Conservation (phyloP, 371 early-diverging fungal species). For the Rhizopus delemar region DNA sequence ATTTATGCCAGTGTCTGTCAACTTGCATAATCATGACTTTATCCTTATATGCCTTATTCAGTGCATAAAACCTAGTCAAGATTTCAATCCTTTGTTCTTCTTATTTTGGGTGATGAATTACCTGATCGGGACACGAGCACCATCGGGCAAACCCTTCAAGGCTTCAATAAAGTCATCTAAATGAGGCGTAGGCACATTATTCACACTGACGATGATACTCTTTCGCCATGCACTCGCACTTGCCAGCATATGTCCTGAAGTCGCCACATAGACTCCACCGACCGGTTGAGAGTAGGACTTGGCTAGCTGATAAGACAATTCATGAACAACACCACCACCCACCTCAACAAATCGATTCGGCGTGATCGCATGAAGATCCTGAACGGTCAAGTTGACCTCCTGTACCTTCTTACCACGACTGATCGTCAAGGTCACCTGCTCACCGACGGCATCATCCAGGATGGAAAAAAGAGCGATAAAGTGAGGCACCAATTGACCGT, state of each 20-base stretch:
- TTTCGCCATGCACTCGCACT: slow-evolving; percentile 67
- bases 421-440: slow-evolving; percentile 59
- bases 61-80: slow-evolving; percentile 61
- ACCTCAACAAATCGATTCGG: slow-evolving; percentile 79
- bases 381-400: slow-evolving; percentile 57
- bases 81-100: neutral
- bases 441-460: slow-evolving; percentile 70
- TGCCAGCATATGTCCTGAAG: slow-evolving; percentile 72
- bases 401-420: slow-evolving; percentile 69
- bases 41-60: slow-evolving; percentile 68
- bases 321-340: slow-evolving; percentile 85
- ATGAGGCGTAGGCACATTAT: slow-evolving; percentile 73
- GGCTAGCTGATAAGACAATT: slow-evolving; percentile 87
- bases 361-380: slow-evolving; percentile 80
- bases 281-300: slow-evolving; percentile 72
- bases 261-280: slow-evolving; percentile 83
- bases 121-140: slow-evolving; percentile 78
- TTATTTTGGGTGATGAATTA: neutral
- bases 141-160: slow-evolving; percentile 69
- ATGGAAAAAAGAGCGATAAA: slow-evolving; percentile 71
- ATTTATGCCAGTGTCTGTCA: slow-evolving; percentile 85
- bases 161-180: slow-evolving; percentile 81
- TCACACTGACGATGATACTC: slow-evolving; percentile 68
- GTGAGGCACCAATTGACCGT: slow-evolving; percentile 64
- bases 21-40: slow-evolving; percentile 81